Conservation (phyloP, 495 filamentous ascomycete genomes). For the Trichoderma gamsii region DNA sequence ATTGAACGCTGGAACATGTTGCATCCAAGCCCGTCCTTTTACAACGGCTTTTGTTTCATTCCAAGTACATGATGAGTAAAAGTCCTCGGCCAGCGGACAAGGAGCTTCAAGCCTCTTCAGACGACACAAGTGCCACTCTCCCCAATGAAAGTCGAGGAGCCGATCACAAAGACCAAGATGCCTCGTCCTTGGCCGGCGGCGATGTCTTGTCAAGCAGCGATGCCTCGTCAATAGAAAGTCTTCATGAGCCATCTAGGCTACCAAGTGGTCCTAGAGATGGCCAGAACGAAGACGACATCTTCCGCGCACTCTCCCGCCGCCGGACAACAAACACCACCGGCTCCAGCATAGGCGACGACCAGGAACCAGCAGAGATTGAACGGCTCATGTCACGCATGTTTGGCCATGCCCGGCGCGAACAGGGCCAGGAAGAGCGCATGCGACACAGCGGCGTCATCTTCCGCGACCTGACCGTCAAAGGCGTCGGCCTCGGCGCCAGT, state of each 20-base stretch:
- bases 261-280: not conserved
- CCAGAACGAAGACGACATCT: conserved; percentile 45
- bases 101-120: not conserved
- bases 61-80: not conserved
- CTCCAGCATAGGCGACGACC: conserved; percentile 13
- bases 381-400: conserved; percentile 38
- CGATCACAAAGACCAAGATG: not conserved
- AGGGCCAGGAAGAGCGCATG: conserved; percentile 61
- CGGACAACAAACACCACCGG: conserved; percentile 34
- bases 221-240: not conserved
- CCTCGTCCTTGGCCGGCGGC: not conserved
- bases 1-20: not conserved
- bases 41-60: not conserved
- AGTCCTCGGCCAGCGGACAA: not conserved
- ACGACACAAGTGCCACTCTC: not conserved
- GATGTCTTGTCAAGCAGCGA: not conserved
- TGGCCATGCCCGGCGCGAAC: conserved; percentile 52
- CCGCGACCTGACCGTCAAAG: conserved; percentile 61
- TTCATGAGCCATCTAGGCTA: not conserved
- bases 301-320: conserved; percentile 45
- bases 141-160: not conserved
- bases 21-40: not conserved
- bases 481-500: conserved; percentile 59
- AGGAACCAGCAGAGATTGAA: conserved; percentile 37
- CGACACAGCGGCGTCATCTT: conserved; percentile 38